phyloP scores from a whole-genome alignment of 768 basidiomycete species.

The Phylloporus sp. region DNA sequence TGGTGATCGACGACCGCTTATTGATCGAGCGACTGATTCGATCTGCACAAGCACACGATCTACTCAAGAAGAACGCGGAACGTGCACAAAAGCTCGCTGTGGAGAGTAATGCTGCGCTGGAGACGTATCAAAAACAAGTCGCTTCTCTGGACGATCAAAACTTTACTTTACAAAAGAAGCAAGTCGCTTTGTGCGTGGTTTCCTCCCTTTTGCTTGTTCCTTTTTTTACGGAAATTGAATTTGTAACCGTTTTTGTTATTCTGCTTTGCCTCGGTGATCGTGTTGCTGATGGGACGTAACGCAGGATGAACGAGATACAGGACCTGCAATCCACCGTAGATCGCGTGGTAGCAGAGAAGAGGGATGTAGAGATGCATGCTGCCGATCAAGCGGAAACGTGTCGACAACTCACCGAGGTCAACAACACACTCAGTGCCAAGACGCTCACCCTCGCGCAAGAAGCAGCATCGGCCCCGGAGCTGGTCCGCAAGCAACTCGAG shows the following conservation, averaged over 20 bases:
- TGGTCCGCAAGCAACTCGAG: constrained; percentile 60
- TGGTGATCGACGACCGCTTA: constrained; percentile 77
- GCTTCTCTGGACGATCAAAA: constrained; percentile 75
- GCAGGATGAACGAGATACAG: constrained; percentile 63
- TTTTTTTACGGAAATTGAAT: not conserved
- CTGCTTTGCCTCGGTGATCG: not conserved
- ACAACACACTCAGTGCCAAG: constrained; percentile 68
- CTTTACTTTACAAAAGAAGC: constrained; percentile 43
- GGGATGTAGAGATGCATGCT: constrained; percentile 60
- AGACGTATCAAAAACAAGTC: constrained; percentile 90
- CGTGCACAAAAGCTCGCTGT: constrained; percentile 86
- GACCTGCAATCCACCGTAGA: constrained; percentile 60
- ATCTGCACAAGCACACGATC: constrained; percentile 83
- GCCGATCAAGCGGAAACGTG: constrained; percentile 72
- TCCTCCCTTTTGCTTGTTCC: constrained; percentile 7
- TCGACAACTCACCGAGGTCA: constrained; percentile 70
- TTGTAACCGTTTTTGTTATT: not conserved
- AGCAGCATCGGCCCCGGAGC: constrained; percentile 33
- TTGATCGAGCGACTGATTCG: constrained; percentile 80
- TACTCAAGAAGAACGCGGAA: constrained; percentile 89
- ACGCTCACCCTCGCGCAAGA: constrained; percentile 48
- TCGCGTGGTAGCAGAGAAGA: constrained; percentile 54
- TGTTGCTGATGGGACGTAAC: not conserved
- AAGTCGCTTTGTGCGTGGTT: constrained; percentile 52
- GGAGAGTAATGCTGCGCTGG: constrained; percentile 71